Conservation (phyloP, 1,284 basidiomycete genomes). For the Heterobasidion annosum region DNA sequence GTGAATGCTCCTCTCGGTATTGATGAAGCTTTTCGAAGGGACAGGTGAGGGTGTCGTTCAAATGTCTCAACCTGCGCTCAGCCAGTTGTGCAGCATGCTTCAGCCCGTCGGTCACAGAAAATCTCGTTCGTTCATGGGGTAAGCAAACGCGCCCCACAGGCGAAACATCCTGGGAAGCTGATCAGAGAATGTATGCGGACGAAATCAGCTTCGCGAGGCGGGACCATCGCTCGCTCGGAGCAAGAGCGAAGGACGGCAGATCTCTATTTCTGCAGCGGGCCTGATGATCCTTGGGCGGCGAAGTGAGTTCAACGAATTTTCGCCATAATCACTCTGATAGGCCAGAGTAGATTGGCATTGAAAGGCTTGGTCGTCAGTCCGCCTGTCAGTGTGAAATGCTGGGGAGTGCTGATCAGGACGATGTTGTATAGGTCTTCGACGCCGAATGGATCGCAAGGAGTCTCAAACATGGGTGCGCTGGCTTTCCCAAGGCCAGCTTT, state of each 20-base stretch:
- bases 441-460: constrained; percentile 6
- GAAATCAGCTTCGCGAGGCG: constrained; percentile 5
- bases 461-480: constrained; percentile 3
- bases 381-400: not conserved
- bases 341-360: constrained; percentile 1
- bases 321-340: not conserved
- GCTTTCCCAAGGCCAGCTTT: constrained; percentile 2
- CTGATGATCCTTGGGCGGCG: constrained; percentile 7
- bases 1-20: no score
- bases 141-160: not conserved
- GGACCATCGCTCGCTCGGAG: constrained; percentile 6
- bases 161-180: not conserved
- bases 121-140: constrained; percentile 6
- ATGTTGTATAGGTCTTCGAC: constrained; percentile 7
- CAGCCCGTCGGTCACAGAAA: constrained; percentile 5
- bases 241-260: constrained; percentile 5
- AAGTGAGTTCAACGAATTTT: constrained; percentile 1
- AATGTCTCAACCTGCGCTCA: not conserved
- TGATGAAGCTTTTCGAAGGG: constrained; percentile 2
- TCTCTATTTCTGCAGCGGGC: constrained; percentile 7
- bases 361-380: constrained; percentile 6
- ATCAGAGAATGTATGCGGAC: not conserved
- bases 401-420: no score
- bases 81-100: constrained; percentile 6
- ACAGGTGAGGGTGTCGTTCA: not conserved